phyloP scores from a whole-genome alignment of 176 grass and related monocot genomes.

The Tuctoria greenei region DNA sequence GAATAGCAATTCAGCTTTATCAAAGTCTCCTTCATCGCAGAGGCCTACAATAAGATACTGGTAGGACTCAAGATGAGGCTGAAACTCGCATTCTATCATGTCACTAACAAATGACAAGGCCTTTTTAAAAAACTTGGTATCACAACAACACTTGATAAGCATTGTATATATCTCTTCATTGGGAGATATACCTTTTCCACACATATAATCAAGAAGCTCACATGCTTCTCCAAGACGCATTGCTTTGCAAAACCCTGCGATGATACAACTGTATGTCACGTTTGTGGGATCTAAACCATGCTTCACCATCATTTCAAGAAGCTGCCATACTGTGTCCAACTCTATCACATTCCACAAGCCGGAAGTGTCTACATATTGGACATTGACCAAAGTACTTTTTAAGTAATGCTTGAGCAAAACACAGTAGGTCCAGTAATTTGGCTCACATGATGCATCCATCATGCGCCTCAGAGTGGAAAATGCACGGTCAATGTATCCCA shows the following conservation, averaged over 20 bases:
- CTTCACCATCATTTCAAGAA: conserved; percentile 67
- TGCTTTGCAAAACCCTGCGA: conserved; percentile 72
- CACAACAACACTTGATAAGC: conserved; percentile 73
- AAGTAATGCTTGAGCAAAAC: conserved; percentile 70
- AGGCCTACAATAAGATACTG: conserved; percentile 61
- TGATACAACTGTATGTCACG: conserved; percentile 57
- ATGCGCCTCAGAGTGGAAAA: conserved; percentile 69
- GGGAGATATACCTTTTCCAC: conserved; percentile 52
- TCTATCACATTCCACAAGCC: conserved; percentile 64
- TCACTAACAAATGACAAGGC: conserved; percentile 48
- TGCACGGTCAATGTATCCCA: conserved; percentile 60
- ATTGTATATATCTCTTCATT: conserved; percentile 68
- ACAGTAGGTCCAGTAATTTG: conserved; percentile 64
- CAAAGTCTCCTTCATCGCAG: conserved; percentile 59
- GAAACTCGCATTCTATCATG: conserved; percentile 63
- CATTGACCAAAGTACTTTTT: conserved; percentile 43
- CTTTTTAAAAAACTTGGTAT: conserved; percentile 58
- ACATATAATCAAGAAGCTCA: conserved; percentile 64
- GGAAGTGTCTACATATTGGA: conserved; percentile 42
- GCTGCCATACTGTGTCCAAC: conserved; percentile 51
- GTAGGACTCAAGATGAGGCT: conserved; percentile 67
- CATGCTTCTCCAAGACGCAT: conserved; percentile 60
- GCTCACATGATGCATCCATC: conserved; percentile 71
- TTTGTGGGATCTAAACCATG: conserved; percentile 52
- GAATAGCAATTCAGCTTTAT: conserved; percentile 62